Evolutionary conservation across 1,139 yeast species (phyloP).

Genomic region (Torulaspora pretoriensis): DNA sequence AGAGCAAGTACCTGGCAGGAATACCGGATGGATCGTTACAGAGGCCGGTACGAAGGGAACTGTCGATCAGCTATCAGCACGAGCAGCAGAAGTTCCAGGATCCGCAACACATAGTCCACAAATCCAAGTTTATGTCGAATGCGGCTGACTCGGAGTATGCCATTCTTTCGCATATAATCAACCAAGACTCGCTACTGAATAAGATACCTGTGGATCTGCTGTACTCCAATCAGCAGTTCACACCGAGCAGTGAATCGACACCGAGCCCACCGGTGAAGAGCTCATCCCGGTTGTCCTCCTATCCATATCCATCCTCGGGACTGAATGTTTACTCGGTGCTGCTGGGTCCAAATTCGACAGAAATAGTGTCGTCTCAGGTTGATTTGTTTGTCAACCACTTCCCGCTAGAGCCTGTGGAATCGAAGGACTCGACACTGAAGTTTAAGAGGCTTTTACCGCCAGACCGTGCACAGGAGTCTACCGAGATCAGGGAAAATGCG

Average conservation of each 20-base stretch:
- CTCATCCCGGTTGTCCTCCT: constrained; percentile 16
- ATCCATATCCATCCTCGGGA: constrained; percentile 23
- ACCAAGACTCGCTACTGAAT: constrained; percentile 41
- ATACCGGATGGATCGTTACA: constrained; percentile 40
- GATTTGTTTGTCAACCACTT: constrained; percentile 30
- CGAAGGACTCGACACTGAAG: constrained; percentile 15
- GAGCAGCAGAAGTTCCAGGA: constrained; percentile 20
- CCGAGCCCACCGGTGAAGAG: constrained; percentile 6
- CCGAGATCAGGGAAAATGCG: constrained; percentile 16
- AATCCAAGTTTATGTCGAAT: constrained; percentile 51
- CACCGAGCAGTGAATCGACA: constrained; percentile 10
- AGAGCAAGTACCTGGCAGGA: constrained; percentile 71
- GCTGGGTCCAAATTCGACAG: constrained; percentile 27
- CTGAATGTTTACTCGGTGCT: constrained; percentile 26
- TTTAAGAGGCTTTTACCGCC: constrained; percentile 25
- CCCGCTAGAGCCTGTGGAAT: constrained; percentile 30
- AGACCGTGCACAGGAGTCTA: constrained; percentile 16
- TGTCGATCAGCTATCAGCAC: constrained; percentile 4
- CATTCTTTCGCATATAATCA: constrained; percentile 68
- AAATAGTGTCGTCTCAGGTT: constrained; percentile 24
- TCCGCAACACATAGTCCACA: constrained; percentile 25
- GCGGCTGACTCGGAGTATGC: constrained; percentile 81
- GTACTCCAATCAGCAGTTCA: constrained; percentile 17
- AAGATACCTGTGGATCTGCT: constrained; percentile 28
- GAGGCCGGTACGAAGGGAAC: constrained; percentile 12